phyloP scores from a whole-genome alignment of 805 yeast genomes.

The Saturnispora sanitii region DNA sequence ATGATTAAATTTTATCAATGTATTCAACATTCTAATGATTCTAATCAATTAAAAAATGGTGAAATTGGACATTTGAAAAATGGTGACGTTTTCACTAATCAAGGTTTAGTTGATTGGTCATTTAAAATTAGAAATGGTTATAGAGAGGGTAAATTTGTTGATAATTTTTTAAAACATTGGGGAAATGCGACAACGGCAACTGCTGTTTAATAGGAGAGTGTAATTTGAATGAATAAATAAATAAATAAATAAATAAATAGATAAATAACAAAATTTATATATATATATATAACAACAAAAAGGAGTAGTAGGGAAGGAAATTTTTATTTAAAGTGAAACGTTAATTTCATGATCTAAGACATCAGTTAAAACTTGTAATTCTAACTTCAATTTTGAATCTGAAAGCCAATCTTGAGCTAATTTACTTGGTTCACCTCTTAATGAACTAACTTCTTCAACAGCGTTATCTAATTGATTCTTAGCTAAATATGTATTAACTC shows the following conservation, averaged over 20 bases:
- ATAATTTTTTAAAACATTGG: slow-evolving; percentile 3
- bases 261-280: background rate
- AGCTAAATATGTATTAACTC: slow-evolving; percentile 66
- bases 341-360: slow-evolving; percentile 59
- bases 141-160: slow-evolving; percentile 5
- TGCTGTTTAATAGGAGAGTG: background rate
- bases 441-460: slow-evolving; percentile 79
- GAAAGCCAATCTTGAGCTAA: slow-evolving; percentile 86
- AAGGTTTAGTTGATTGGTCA: slow-evolving; percentile 15
- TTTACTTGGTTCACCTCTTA: slow-evolving; percentile 89
- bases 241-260: background rate
- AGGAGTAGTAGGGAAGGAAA: background rate
- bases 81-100: slow-evolving; percentile 4
- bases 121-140: slow-evolving; percentile 2
- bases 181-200: background rate
- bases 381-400: slow-evolving; percentile 83
- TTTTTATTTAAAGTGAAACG: slow-evolving; percentile 16
- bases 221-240: background rate
- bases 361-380: slow-evolving; percentile 70
- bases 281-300: background rate
- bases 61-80: background rate
- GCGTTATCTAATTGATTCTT: slow-evolving; percentile 78
- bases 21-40: background rate
- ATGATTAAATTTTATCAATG: slow-evolving; percentile 21
- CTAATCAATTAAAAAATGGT: background rate